phyloP scores from a whole-genome alignment of 441 rosid genomes.

The Melianthus villosus region DNA sequence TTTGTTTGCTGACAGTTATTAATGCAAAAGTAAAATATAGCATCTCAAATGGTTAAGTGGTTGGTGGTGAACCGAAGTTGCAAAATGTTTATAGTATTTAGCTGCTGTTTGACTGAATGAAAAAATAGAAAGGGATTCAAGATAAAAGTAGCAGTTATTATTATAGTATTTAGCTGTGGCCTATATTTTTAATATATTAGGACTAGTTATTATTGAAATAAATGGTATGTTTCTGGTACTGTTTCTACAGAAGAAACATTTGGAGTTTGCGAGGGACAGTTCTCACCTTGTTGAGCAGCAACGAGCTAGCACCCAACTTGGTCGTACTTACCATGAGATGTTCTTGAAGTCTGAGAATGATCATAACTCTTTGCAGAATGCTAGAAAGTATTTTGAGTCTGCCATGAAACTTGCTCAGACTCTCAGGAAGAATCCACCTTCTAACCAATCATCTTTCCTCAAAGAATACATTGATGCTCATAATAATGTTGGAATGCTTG shows the following conservation, averaged over 20 bases:
- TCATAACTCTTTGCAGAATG: constrained; percentile 45
- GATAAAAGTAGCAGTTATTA: no score
- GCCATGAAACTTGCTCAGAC: constrained; percentile 62
- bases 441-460: constrained; percentile 39
- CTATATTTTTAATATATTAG: no score
- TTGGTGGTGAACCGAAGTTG: no score
- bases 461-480: constrained; percentile 84
- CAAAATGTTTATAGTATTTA: no score
- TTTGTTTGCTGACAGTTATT: no score
- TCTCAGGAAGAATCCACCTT: constrained; percentile 53
- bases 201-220: not conserved
- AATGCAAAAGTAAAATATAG: no score
- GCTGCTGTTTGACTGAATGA: no score
- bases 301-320: constrained; percentile 85
- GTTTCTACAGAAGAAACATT: constrained; percentile 53
- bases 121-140: no score
- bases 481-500: constrained; percentile 86
- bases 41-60: no score
- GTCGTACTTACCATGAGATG: constrained; percentile 79
- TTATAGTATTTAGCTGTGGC: no score
- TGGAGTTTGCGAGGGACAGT: constrained; percentile 67
- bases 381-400: constrained; percentile 72
- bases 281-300: constrained; percentile 75
- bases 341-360: constrained; percentile 49
- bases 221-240: no score